These are phyloP conservation scores for Ogataea siamensis DNA, from an alignment of 805 yeast species.

Conservation along the genomic window DNA sequence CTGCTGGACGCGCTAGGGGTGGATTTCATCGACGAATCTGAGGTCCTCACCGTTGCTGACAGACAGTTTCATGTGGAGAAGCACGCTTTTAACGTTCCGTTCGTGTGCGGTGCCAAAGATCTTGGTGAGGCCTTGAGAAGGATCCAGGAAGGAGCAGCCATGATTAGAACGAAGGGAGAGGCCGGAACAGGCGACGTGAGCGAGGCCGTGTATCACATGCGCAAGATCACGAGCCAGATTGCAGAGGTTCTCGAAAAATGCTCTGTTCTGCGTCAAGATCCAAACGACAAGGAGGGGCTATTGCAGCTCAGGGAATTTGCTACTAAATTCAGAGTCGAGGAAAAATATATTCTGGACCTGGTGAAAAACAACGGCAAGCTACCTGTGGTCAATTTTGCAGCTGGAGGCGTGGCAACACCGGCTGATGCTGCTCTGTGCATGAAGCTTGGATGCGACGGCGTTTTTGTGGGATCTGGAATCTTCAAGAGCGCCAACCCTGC, in stretches of 20 bases:
- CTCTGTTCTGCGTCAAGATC: constrained; percentile 3
- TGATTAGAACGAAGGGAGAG: constrained; percentile 85
- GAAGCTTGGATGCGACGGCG: constrained; percentile 79
- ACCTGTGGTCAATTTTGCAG: constrained; percentile 84
- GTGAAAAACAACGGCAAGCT: constrained; percentile 55
- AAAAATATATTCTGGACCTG: constrained; percentile 47
- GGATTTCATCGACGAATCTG: constrained; percentile 83
- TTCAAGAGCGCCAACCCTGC: constrained; percentile 74
- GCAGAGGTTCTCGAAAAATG: constrained; percentile 37
- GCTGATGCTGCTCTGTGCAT: constrained; percentile 84
- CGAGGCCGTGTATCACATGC: constrained; percentile 76
- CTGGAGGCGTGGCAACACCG: constrained; percentile 88
- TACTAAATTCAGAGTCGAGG: constrained; percentile 56
- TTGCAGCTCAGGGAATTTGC: constrained; percentile 50
- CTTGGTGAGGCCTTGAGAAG: constrained; percentile 81
- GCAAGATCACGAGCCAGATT: constrained; percentile 57
- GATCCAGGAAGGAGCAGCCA: constrained; percentile 79
- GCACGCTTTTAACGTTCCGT: constrained; percentile 62
- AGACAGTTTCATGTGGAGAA: constrained; percentile 62
- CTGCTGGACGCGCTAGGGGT: constrained; percentile 66
- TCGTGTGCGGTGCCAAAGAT: constrained; percentile 81
- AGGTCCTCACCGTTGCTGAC: constrained; percentile 82
- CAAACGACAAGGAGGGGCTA: constrained; percentile 1
- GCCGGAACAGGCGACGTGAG: constrained; percentile 88
- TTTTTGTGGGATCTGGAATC: constrained; percentile 76